Base-by-base conservation (phyloP, 768 basidiomycete genomes). In the Kwoniella europaea region DNA sequence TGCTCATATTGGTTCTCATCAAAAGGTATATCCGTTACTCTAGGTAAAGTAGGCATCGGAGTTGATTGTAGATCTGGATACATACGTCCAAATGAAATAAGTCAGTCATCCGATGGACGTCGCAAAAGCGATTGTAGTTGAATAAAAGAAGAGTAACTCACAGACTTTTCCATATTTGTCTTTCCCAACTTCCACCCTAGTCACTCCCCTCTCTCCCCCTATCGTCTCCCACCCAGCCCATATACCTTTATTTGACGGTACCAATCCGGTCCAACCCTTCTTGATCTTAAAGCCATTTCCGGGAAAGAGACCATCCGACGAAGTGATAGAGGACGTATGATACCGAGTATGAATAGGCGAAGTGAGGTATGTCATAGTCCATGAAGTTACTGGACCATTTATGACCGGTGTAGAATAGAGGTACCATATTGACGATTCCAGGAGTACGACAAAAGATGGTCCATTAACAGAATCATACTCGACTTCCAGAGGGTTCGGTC, bases 171-270 rank as follows among this genome's bases (percentile, higher is more conserved):
- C 74, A 20, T 54, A 56, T 13, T 42, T 53, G 29, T 75, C 57
- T n/a, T 61, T 35, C 7, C 76, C 79, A 16, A 76, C 67, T 22
- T 76, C 77, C 4, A 65, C 63, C 52, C 73, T 68, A 1, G 71
- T 63, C 24, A 80, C 69, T 0, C 76, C 68, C 1, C 60, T 43
- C 20, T 72, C 60, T 6, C 65, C 73, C 13, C 74, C 68, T 29
- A 57, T 22, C 13, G 54, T 35, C 22, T 73, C 74, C 67, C 69
- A 74, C 4, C 74, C 79, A 1, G 74, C 65, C 79, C 79, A 80
- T 22, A 78, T 74, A 6, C 67, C 75, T 27, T 73, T 52, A 57
- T 73, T 68, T 5, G 65, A 70, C 5, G 29, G 55, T 7, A 74
- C 68, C 22, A 67, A 35, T 0, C 73, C 76, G 46, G 76, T 67